Evolutionary conservation across 805 yeast genomes (phyloP), one percentile per base, ranked within the genome.

Genomic region (Metschnikowia henanensis): DNA sequence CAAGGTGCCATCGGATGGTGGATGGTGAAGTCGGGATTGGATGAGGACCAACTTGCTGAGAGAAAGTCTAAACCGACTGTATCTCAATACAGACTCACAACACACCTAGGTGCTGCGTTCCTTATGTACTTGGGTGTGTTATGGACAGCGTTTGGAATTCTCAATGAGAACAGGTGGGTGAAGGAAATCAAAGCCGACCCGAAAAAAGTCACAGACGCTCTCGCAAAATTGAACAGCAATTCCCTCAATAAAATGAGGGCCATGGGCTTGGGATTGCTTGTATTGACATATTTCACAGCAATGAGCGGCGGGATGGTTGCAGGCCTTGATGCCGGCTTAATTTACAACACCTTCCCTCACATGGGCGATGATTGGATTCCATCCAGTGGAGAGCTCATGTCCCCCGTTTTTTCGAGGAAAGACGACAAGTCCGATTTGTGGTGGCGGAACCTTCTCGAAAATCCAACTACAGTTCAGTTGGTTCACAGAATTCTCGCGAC

Each of bases 1-100:
- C 99, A 94, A 72, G 99, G 99, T 41, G 86, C 84, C 41, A 84
- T 94, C 53, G 99, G 99, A 25, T 94, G 99, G 99, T 94, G 99
- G 99, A 94, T 94, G 99, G 99, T 94, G 40, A 82, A 87, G 57
- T 88, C 97, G 8, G 99, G 99, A 23, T 75, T 94, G 43, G 95
- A 90, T 60, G 85, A 84, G 58, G 76, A 83, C 34, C 84, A 84
- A 58, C 70, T 94, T 37, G 77, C 76, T 18, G 90, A 84, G 52
- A 78, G 96, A 61, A 85, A 79, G 35, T 82, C 96, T 0, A 95
- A 92, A 60, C 99, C 99, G n/a, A 89, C 99, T 0, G 99, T 94
- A 3, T 87, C 97, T 5, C 98, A 88, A 60, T 94, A 94, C 61
- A 79, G 99, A 64, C 73, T 94, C 41, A 90, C 98, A 2, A 83